These are phyloP conservation scores for Papiliotrema nemorosa DNA, from an alignment of 1,284 basidiomycete species.

Conservation along the genomic window DNA sequence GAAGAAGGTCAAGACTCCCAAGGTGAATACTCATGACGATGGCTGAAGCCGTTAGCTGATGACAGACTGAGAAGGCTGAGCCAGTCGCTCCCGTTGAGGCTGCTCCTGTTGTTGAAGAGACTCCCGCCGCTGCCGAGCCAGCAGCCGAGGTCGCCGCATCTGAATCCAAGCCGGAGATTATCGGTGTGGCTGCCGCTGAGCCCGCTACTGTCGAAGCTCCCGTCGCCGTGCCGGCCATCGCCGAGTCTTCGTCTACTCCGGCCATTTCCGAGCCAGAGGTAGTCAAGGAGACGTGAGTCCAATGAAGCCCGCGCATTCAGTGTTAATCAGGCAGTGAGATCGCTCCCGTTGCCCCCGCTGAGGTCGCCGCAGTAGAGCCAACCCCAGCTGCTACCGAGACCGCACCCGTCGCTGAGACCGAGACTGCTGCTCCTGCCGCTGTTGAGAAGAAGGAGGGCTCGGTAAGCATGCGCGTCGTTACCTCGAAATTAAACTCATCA, in stretches of 20 bases:
- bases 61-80: slow-evolving; percentile 36
- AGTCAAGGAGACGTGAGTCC: slow-evolving; percentile 33
- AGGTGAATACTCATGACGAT: slow-evolving; percentile 19
- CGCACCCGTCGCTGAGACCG: slow-evolving; percentile 11
- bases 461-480: too few relatives aligned
- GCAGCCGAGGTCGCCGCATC: slow-evolving; percentile 2
- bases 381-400: slow-evolving; percentile 9
- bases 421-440: slow-evolving; percentile 7
- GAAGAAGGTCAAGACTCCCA: slow-evolving; percentile 44
- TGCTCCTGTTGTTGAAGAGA: slow-evolving; percentile 1
- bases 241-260: slow-evolving; percentile 11
- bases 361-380: too few relatives aligned
- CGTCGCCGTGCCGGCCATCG: slow-evolving; percentile 12
- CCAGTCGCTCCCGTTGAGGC: slow-evolving; percentile 16
- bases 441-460: slow-evolving; percentile 12
- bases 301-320: not conserved
- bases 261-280: slow-evolving; percentile 19
- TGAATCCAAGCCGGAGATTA: slow-evolving; percentile 6
- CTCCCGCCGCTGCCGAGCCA: slow-evolving; percentile 5
- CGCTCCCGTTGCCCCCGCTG: slow-evolving; percentile 10
- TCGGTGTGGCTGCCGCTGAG: slow-evolving; percentile 7
- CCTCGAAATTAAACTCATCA: too few relatives aligned
- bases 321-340: slow-evolving; percentile 20
- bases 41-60: not conserved
- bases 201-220: slow-evolving; percentile 11